Percentiles rank a stretch among this genome's conserved stretches.
Conservation (phyloP, 495 filamentous ascomycete genomes). For the Saxispiralis lemnorum region DNA sequence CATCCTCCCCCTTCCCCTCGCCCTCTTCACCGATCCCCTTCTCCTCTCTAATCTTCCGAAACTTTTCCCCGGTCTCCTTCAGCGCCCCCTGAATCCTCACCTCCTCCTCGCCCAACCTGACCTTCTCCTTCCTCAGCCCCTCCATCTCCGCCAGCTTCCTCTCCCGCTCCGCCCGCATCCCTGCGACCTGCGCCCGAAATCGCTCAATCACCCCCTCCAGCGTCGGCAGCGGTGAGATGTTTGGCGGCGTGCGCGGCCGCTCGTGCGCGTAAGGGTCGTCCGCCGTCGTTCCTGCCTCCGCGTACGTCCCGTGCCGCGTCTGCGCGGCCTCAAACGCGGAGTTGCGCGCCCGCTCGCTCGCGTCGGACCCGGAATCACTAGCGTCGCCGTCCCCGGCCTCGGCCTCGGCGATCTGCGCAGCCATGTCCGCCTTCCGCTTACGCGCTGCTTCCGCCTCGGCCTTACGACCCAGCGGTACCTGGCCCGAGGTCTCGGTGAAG, state of each 20-base stretch:
- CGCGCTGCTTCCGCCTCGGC: conserved; percentile 59
- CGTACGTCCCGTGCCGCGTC: conserved; percentile 51
- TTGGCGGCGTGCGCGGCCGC: conserved; percentile 35
- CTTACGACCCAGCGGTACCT: conserved; percentile 57
- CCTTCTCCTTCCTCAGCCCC: conserved; percentile 45
- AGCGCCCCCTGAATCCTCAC: conserved; percentile 65
- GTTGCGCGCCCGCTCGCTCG: conserved; percentile 60
- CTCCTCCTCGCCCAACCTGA: conserved; percentile 54
- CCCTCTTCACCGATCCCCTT: conserved; percentile 27
- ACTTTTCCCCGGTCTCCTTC: conserved; percentile 66
- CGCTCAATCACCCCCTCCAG: conserved; percentile 32
- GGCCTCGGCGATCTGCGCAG: conserved; percentile 66
- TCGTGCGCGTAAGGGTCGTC: conserved; percentile 18
- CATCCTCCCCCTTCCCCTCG: conserved; percentile 1
- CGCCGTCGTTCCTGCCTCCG: conserved; percentile 20
- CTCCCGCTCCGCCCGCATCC: conserved; percentile 37
- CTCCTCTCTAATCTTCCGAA: conserved; percentile 42
- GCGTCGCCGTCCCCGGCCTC: conserved; percentile 41
- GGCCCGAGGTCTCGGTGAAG: conserved; percentile 61
- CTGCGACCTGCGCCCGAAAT: conserved; percentile 34
- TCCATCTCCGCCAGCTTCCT: conserved; percentile 40
- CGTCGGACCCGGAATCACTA: conserved; percentile 35
- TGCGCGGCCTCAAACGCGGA: conserved; percentile 83
- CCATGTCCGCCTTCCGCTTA: conserved; percentile 57
- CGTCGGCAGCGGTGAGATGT: conserved; percentile 38